Evolutionary conservation across 352 stramenopile species (phyloP).

Genomic region (Phytophthora citricola): DNA sequence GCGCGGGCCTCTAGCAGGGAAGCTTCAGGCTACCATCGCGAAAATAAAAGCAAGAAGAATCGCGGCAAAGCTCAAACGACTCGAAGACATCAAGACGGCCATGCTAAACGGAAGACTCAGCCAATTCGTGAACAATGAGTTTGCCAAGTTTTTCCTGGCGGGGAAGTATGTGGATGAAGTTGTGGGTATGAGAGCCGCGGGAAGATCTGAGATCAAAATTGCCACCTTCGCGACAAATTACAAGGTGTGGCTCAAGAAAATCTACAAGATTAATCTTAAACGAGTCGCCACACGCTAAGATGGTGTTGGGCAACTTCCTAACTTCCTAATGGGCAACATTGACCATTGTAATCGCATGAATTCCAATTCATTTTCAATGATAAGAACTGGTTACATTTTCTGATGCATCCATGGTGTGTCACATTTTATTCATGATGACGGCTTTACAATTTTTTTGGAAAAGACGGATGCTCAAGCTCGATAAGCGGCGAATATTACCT

Average conservation of each 20-base stretch:
- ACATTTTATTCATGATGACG: too few relatives aligned
- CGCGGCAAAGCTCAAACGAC: not conserved
- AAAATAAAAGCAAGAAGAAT: not conserved
- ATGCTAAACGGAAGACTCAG: not conserved
- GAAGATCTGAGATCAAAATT: not conserved
- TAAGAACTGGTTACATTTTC: too few relatives aligned
- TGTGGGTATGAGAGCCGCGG: not conserved
- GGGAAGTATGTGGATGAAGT: not conserved
- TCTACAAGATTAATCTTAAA: too few relatives aligned
- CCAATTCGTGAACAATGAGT: not conserved
- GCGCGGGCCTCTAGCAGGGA: not conserved
- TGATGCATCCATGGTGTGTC: too few relatives aligned
- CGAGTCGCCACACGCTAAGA: too few relatives aligned
- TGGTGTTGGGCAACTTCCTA: too few relatives aligned
- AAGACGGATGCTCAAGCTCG: too few relatives aligned
- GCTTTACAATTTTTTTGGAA: too few relatives aligned
- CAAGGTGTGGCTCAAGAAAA: not conserved
- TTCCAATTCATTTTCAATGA: too few relatives aligned
- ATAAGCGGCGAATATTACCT: too few relatives aligned
- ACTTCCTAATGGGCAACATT: too few relatives aligned
- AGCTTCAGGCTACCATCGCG: not conserved
- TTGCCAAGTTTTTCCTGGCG: not conserved
- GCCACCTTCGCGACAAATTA: not conserved
- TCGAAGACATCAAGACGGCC: not conserved
- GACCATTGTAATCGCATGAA: too few relatives aligned